Evolutionary conservation across 2,329 filamentous ascomycete genomes (phyloP).

Genomic region (Ceratocystis cacaofunesta): DNA sequence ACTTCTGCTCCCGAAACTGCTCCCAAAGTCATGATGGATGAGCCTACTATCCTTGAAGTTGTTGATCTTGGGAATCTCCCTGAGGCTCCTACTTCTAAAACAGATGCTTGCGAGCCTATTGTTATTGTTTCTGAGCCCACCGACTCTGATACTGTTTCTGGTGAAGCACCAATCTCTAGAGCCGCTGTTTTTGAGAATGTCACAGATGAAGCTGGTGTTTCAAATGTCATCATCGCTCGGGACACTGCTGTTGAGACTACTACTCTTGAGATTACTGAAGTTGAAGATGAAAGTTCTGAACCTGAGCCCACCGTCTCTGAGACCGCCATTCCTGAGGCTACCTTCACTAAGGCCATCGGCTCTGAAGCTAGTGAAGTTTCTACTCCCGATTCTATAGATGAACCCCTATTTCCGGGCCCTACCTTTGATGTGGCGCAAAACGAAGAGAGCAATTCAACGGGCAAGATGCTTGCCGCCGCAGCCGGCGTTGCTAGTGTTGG

Average conservation of each 20-base stretch:
- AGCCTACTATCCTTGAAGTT: not conserved
- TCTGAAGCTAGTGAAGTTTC: conserved; percentile 1
- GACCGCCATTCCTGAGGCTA: not conserved
- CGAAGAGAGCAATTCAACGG: not conserved
- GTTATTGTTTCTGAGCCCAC: not conserved
- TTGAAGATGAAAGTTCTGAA: not conserved
- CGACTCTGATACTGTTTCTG: not conserved
- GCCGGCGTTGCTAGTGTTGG: not conserved
- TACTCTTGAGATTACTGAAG: not conserved
- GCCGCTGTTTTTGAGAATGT: not conserved
- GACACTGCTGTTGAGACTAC: not conserved
- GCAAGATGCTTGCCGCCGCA: not conserved
- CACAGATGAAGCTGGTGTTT: not conserved
- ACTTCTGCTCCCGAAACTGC: not conserved
- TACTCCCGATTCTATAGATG: not conserved
- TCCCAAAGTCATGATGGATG: not conserved
- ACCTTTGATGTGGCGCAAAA: not conserved
- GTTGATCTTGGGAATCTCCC: not conserved
- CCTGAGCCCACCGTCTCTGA: conserved; percentile 1
- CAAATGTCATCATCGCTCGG: not conserved
- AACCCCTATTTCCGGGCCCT: not conserved
- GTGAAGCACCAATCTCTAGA: not conserved
- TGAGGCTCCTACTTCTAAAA: not conserved
- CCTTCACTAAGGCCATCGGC: not conserved
- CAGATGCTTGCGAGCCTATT: not conserved